Base-by-base conservation (phyloP, 495 filamentous ascomycete genomes). In the Penicillium cataractarum region DNA sequence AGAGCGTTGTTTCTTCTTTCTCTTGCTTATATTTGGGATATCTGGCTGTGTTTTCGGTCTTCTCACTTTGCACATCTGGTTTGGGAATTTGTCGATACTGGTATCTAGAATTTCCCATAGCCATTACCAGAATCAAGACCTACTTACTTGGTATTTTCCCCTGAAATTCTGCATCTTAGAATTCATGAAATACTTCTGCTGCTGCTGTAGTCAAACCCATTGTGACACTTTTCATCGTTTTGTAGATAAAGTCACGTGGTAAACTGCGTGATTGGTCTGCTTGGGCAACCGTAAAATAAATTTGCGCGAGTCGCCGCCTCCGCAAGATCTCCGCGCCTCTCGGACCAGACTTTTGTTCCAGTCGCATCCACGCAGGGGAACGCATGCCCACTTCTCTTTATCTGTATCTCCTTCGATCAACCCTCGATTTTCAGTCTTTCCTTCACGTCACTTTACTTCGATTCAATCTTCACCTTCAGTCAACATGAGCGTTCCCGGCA, bases 401-500 rank as follows among this genome's bases (percentile, higher is more conserved):
- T 37, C 32, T 55, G 39, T 39, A 17, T 37, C 26, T 22, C 37
- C 46, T 53, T 24, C 21, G 7, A 3, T 8, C 19, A 22, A 24
- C n/a, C 19, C 21, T 46, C 39, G 8, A 21, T 22, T 24, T 10
- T 6, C 5, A 12, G 17, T 3, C 42, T 22, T 12, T 22, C 42
- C 10, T 4, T 21, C 26, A n/a, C 37, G 21, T 52, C 17, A 15
- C 35, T 6, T 15, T 26, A 13, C 39, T 21, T 19, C 17, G 0
- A 29, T 44, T 24, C 37, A 42, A 53, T 15, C 22, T 33, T 56
- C 46, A 37, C 35, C 5, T 55, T 64, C 68, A 24, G 9, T n/a
- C 58, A 44, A 17, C 24, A 84, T 84, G 82, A 83, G 72, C 59
- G 71, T 82, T 50, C 78, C 82, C 27, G 78, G 80, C 39, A 76